phyloP scores from a whole-genome alignment of 1,284 basidiomycete genomes.

The Trametes polyzona region DNA sequence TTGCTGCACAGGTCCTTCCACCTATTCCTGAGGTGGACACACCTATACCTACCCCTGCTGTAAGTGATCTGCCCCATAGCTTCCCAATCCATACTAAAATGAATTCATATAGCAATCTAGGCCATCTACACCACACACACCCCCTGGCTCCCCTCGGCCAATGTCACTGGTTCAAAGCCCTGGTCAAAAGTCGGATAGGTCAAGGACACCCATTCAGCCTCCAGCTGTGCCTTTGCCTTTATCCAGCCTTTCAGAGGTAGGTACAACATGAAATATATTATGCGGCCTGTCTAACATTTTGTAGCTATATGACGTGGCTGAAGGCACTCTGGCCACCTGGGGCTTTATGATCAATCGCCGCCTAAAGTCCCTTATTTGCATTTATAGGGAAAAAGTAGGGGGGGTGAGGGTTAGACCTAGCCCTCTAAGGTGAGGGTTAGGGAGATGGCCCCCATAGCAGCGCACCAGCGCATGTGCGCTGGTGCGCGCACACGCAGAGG shows the following conservation, averaged over 20 bases:
- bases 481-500: no score
- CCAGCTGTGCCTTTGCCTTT: neutral
- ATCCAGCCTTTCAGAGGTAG: neutral
- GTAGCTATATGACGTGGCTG: neutral
- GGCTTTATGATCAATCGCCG: constrained; percentile 2
- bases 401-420: no score
- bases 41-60: no score
- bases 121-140: neutral
- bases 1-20: no score
- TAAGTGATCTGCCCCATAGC: no score
- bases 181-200: neutral
- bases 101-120: neutral
- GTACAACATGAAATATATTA: neutral
- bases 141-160: neutral
- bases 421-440: no score
- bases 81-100: no score
- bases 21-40: no score
- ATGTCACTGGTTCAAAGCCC: neutral
- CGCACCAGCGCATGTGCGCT: no score
- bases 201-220: neutral
- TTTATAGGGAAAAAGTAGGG: no score
- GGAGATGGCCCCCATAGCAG: no score
- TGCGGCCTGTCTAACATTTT: neutral
- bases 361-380: constrained; percentile 5
- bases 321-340: neutral